Base-by-base conservation (phyloP, 1,284 basidiomycete species). In the Leccinum fallax region DNA sequence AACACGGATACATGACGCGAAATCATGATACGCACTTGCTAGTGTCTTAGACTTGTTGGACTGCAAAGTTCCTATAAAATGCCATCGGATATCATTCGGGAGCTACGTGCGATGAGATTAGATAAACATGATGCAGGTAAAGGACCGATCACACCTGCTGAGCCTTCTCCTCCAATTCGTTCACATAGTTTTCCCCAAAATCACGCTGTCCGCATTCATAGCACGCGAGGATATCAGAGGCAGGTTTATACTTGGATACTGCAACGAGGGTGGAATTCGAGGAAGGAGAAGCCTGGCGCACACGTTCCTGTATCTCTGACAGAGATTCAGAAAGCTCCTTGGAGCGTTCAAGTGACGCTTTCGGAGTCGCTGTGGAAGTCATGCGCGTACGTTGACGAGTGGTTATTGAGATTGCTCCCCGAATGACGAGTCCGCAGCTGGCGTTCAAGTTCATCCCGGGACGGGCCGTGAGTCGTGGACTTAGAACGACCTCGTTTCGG, bases 111-210 rank as follows among this genome's bases (percentile, higher is more conserved):
- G 15, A 32, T 64, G 38, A 57, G 36, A 65, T 57, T 53, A 61
- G 54, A 48, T 56, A 48, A n/a, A 43, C 26, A 4, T 30, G 30
- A 34, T 13, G 9, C 15, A 13, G 48, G 8, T 5, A 16, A 24
- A 51, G 34, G 28, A 49, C 21, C 3, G 53, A 61, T 58, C 89
- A 66, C 69, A 93, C 93, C 74, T 85, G 79, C 57, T 80, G 79
- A 1, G 94, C 90, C 73, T 97, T 99, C 53, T 95, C 93, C n/a
- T 89, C 89, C 65, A 99, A 77, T 73, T 98, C 97, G 69, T 97
- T 93, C 5, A 96, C 95, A 74, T 98, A 99, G 76, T 99, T 99
- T 78, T 99, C 97, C 11, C 97, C 97, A 74, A 98, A 99, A 74
- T 97, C 94, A 2, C 88, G 80, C 68, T 98, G 93, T 0, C 90